Evolutionary conservation across 202 grass and related monocot genomes (phyloP), one percentile per base, ranked within the genome.

Genomic region (Bolboschoenoplectus hybrid): DNA sequence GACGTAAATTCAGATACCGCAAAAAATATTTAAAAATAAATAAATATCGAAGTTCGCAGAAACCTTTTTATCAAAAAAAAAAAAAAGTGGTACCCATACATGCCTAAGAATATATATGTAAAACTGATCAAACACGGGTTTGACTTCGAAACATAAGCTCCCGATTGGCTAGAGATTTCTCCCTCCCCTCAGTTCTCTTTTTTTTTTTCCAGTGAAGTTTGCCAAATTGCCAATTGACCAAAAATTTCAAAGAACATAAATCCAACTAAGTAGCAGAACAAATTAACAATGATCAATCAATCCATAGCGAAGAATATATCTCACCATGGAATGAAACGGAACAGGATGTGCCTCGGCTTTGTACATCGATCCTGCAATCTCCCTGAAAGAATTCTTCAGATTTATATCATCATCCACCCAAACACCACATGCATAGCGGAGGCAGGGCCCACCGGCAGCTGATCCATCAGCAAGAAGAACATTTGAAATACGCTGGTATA

Each of bases 261-360:
- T 56, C 52, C 11, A 56, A 56, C 11, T 14, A 11, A 53, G 14
- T 56, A 56, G 1, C 3, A 3, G 13, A 16, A 56, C 10, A 58
- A n/a, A 58, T 5, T 58, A 17, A 58, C 14, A n/a, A 9, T 66
- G 32, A 10, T 38, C 34, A 66, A 39, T 14, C 3, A 17, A 72
- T 47, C 7, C 8, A 46, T 11, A 72, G 16, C 41, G 7, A 17
- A 47, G 7, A 14, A 47, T 9, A 39, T 11, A 14, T 61, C 57
- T 57, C 4, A 94, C 95, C 91, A 91, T 95, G 34, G 78, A 88
- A 70, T 81, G 89, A 85, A 97, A 97, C 55, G 94, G 92, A 2
- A 98, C 90, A 2, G 88, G n/a, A 11, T 91, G 63, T 1, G 85
- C 63, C 56, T 89, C 88, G 13, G 91, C 91, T 77, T 86, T 92